phyloP scores from a whole-genome alignment of 2,329 filamentous ascomycete genomes.

The Neofusicoccum umdonicola region DNA sequence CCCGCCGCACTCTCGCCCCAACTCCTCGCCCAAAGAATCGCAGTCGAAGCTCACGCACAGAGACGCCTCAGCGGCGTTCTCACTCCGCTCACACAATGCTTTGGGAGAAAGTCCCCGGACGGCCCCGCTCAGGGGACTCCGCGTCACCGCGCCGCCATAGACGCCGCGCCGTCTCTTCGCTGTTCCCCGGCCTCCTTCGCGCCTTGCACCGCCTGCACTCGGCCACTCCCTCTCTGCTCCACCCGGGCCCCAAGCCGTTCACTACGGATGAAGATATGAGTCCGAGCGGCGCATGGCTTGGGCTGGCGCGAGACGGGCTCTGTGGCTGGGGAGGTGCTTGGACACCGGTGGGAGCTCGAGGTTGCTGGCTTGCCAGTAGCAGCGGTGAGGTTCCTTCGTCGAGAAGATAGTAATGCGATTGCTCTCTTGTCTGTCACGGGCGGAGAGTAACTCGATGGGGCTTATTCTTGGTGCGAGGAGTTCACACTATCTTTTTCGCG shows the following conservation, averaged over 20 bases:
- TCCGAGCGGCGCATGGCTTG: slow-evolving; percentile 22
- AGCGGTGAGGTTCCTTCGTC: slow-evolving; percentile 70
- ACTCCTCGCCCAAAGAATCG: slow-evolving; percentile 99
- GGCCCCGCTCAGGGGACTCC: slow-evolving; percentile 56
- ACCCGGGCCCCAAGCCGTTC: slow-evolving; percentile 1
- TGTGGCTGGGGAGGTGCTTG: slow-evolving; percentile 32
- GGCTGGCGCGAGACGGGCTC: neutral
- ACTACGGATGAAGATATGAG: slow-evolving; percentile 22
- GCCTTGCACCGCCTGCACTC: slow-evolving; percentile 53
- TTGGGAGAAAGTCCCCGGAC: slow-evolving; percentile 99
- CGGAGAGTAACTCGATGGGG: slow-evolving; percentile 97
- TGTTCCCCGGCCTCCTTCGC: slow-evolving; percentile 50
- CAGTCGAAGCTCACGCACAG: slow-evolving; percentile 98
- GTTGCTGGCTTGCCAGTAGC: slow-evolving; percentile 25
- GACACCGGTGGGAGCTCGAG: slow-evolving; percentile 21
- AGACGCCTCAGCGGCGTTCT: slow-evolving; percentile 43
- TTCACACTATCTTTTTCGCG: slow-evolving; percentile 48
- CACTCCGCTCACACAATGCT: slow-evolving; percentile 56
- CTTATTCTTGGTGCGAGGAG: slow-evolving; percentile 99
- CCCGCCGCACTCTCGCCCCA: slow-evolving; percentile 42
- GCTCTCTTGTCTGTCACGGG: slow-evolving; percentile 49
- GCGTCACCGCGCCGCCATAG: slow-evolving; percentile 99
- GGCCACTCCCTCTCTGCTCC: neutral
- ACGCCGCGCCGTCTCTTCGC: slow-evolving; percentile 80
- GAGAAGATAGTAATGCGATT: slow-evolving; percentile 99